phyloP scores from a whole-genome alignment of 2,329 filamentous ascomycete species.

The Colletotrichum lindemuthianum region DNA sequence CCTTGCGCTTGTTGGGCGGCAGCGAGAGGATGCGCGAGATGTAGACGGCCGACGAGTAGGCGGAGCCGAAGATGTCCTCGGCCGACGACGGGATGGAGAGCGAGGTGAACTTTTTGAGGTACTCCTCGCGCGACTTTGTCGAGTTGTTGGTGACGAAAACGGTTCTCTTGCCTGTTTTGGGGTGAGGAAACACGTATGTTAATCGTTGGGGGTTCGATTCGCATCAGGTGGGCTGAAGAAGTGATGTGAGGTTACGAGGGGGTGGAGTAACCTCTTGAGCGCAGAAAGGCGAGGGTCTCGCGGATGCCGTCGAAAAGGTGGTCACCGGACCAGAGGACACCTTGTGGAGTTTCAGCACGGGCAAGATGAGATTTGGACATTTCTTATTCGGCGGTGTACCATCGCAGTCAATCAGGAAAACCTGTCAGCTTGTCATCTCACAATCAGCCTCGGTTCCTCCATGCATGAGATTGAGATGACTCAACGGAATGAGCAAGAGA shows the following conservation, averaged over 20 bases:
- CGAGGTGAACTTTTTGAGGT: conserved; percentile 87
- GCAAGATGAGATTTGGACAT: conserved; percentile 10
- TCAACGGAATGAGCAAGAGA: conserved; percentile 22
- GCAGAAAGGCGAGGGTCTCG: conserved; percentile 85
- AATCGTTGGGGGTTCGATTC: conserved; percentile 10
- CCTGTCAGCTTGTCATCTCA: conserved; percentile 61
- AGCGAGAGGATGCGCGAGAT: conserved; percentile 91
- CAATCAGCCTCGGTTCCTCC: conserved; percentile 34
- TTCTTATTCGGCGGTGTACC: conserved; percentile 63
- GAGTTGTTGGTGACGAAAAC: conserved; percentile 99
- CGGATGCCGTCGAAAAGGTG: conserved; percentile 86
- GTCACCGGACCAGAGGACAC: conserved; percentile 96
- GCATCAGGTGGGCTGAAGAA: background rate
- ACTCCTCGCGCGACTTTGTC: conserved; percentile 92
- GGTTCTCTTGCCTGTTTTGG: conserved; percentile 78
- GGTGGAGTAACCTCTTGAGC: conserved; percentile 73
- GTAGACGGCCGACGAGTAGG: conserved; percentile 95
- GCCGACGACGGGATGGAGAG: conserved; percentile 82
- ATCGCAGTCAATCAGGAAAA: conserved; percentile 95
- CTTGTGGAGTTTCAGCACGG: conserved; percentile 55
- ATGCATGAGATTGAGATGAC: conserved; percentile 19
- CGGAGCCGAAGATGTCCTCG: conserved; percentile 95
- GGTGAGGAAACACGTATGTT: conserved; percentile 9
- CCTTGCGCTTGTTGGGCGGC: conserved; percentile 83
- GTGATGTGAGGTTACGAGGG: conserved; percentile 12